Evolutionary conservation across 1,284 basidiomycete species (phyloP).

Genomic region (Athelia psychrophila): DNA sequence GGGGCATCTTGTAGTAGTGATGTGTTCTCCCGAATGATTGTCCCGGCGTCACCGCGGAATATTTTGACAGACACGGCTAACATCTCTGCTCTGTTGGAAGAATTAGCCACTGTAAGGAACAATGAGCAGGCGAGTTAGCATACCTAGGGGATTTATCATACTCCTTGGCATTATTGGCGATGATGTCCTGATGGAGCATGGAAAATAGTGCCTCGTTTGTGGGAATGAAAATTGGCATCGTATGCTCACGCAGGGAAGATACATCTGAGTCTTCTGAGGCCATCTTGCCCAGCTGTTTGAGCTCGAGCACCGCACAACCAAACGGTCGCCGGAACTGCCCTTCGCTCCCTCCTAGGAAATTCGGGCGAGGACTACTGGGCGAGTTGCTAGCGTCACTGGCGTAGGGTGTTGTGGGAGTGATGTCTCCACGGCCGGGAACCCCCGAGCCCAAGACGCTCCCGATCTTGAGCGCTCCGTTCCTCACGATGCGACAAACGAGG

Average conservation of each 20-base stretch:
- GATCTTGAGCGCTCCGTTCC: conserved; percentile 86
- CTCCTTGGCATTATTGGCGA: conserved; percentile 76
- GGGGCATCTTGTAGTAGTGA: conserved; percentile 84
- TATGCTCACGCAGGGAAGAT: conserved; percentile 67
- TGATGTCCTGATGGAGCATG: conserved; percentile 94
- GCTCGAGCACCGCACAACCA: conserved; percentile 89
- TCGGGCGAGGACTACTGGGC: conserved; percentile 18
- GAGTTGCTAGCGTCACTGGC: background rate
- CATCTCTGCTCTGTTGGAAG: conserved; percentile 66
- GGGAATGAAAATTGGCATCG: conserved; percentile 89
- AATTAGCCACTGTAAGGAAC: conserved; percentile 7
- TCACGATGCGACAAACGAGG: conserved; percentile 88
- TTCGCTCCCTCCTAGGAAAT: conserved; percentile 24
- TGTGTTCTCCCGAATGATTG: conserved; percentile 82
- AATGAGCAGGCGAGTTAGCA: conserved; percentile 2
- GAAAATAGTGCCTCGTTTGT: conserved; percentile 86
- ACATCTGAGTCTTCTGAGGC: conserved; percentile 59
- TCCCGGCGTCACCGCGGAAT: conserved; percentile 79
- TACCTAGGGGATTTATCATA: conserved; percentile 84
- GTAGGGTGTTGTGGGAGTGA: conserved; percentile 15
- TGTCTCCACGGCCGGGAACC: conserved; percentile 32
- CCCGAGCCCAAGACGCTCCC: conserved; percentile 52
- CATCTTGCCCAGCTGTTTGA: conserved; percentile 75
- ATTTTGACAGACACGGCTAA: conserved; percentile 88
- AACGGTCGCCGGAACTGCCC: conserved; percentile 82